These are phyloP conservation scores for Aethionema arabicum DNA, from an alignment of 345 rosid genomes.

Conservation along the genomic window DNA sequence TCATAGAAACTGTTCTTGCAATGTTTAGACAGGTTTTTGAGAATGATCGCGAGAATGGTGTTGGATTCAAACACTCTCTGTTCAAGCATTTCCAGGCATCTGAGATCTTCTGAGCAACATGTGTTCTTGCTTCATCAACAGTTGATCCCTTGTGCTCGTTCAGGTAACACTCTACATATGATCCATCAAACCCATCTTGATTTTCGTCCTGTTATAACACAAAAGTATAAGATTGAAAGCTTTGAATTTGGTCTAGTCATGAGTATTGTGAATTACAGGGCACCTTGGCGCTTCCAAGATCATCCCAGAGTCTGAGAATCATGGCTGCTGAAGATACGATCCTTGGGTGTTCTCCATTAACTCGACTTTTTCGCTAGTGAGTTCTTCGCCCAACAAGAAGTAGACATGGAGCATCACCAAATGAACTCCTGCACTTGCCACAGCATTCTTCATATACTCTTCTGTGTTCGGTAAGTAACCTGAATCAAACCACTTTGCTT, in stretches of 20 bases:
- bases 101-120: constrained; percentile 41
- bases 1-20: constrained; percentile 50
- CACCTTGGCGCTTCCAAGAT: constrained; percentile 62
- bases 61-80: constrained; percentile 42
- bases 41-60: constrained; percentile 39
- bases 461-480: constrained; percentile 39
- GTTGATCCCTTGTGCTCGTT: constrained; percentile 40
- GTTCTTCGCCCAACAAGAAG: constrained; percentile 48
- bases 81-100: constrained; percentile 60
- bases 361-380: constrained; percentile 36
- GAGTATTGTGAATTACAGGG: background rate
- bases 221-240: background rate
- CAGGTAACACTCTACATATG: constrained; percentile 54
- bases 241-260: constrained; percentile 3
- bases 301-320: constrained; percentile 66
- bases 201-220: constrained; percentile 65
- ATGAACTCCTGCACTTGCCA: constrained; percentile 54
- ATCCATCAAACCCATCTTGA: constrained; percentile 58
- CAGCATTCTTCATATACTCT: constrained; percentile 61
- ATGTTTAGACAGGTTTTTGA: constrained; percentile 35
- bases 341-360: constrained; percentile 37
- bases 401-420: constrained; percentile 47
- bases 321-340: constrained; percentile 43
- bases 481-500: constrained; percentile 56
- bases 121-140: constrained; percentile 36